Evolutionary conservation across 2,329 filamentous ascomycete genomes (phyloP), one percentile per base, ranked within the genome.

Genomic region (Pseudogymnoascus sp.): DNA sequence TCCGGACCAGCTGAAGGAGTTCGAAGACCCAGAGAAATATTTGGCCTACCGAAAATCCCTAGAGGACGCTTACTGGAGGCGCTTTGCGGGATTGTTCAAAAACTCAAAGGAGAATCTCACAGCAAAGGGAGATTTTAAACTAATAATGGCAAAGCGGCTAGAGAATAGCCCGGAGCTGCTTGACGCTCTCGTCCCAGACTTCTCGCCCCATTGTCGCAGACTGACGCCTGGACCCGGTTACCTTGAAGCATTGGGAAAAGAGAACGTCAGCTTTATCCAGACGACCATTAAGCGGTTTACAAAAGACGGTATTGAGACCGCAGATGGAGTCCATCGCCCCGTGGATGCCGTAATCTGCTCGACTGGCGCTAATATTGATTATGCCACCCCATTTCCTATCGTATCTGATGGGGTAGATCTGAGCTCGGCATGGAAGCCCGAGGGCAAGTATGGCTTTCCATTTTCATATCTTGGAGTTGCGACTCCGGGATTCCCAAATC

Each of bases 291-390:
- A 78, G 16, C 77, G 79, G 0, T 85, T 90, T 67, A 88, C 83
- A 0, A 75, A 77, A 39, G 83, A 78, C 0, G 85, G 85, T 0
- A 86, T 90, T 54, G 79, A 84, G 68, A 87, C 84, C 0, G 75
- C 73, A 0, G 85, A 89, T 67, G 86, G 85, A 1, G 71, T 71
- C 0, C 77, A 82, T 31, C 76, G 85, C 2, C 78, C 83, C 14
- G 84, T 88, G 0, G 87, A 89, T 65, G 83, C 84, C 13, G 77
- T 90, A 4, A 84, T 90, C 68, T 90, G 86, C 69, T 84, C 86
- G 1, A 91, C 88, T 0, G 88, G 88, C 1, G 85, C 85, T 7
- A 86, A 88, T 67, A 79, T 80, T 10, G 80, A 85, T 67, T 78
- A 83, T 73, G 76, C 81, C 0, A 85, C 85, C 0, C 81, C 81